Evolutionary conservation across 2,329 filamentous ascomycete species (phyloP), one percentile per base, ranked within the genome.

Genomic region (Claviceps humidiphila): DNA sequence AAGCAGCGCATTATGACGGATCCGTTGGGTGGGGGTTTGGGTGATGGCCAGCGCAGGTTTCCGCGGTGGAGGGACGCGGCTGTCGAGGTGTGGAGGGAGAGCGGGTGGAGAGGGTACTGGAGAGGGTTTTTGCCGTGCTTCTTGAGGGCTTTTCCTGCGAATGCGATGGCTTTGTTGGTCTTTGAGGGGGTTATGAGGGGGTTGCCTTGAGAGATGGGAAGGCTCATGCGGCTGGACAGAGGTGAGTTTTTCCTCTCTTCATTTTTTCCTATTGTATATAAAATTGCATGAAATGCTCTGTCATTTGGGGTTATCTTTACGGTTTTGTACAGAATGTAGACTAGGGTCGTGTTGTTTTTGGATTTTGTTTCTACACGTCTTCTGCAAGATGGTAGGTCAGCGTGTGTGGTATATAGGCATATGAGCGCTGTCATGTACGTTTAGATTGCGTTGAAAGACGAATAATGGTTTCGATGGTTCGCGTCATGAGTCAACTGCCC

Each of bases 1-100:
- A 97, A 97, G 76, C 91, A 97, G 73, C 78, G 89, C 37, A 85
- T 98, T 64, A 97, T 98, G 93, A 96, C 91, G 14, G 93, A 97
- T 68, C 82, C 87, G 4, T 71, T 97, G 50, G 90, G 85, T 1
- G 84, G 85, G 1, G 73, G 72, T 1, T 68, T 90, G 13, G 73
- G 75, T 17, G 85, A 89, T 58, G 82, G 86, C 9, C 73, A 77
- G 53, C 77, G 81, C 56, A 79, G 73, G 58, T 97, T 90, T 64
- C 73, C 70, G 13, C 71, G 75, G 49, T 97, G 93, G 93, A 81
- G 76, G 63, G 81, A 91, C 59, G 93, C 91, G 0, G 91, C 87
- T 0, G 72, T 65, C 50, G 78, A 85, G 0, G 85, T 97, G 1
- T 94, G 86, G 61, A 73, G 73, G 47, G 89, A 96, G 64, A 71